Percentiles rank a stretch among this genome's conserved stretches.
Evolutionary conservation across 768 basidiomycete genomes (phyloP).

Genomic region (Myochromella boudieri): DNA sequence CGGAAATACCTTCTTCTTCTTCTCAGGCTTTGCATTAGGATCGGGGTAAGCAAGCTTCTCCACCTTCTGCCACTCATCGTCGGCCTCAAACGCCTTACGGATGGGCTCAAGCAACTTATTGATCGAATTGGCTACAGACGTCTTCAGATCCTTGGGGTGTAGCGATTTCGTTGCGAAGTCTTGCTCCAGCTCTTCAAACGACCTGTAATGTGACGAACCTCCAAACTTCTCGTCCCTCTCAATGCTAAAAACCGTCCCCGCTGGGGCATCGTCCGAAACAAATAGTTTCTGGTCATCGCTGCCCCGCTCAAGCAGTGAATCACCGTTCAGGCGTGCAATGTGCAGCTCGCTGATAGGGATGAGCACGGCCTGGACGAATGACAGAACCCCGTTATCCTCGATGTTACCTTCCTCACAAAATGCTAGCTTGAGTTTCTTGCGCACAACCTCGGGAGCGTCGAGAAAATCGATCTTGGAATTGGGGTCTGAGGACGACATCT

Average conservation of each 20-base stretch:
- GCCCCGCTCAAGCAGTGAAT: conserved; percentile 45
- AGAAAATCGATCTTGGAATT: conserved; percentile 99
- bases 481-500: conserved; percentile 98
- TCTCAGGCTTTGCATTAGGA: conserved; percentile 60
- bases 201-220: conserved; percentile 72
- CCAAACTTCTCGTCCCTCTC: conserved; percentile 79
- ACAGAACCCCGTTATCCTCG: conserved; percentile 83
- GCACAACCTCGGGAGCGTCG: conserved; percentile 78
- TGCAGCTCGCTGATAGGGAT: conserved; percentile 84
- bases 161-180: conserved; percentile 77
- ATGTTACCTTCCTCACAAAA: conserved; percentile 94
- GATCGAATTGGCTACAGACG: conserved; percentile 71
- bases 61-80: conserved; percentile 77
- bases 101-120: conserved; percentile 78
- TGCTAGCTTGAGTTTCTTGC: conserved; percentile 87
- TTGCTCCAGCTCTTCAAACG: conserved; percentile 62
- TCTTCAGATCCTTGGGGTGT: conserved; percentile 91
- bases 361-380: conserved; percentile 84
- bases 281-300: conserved; percentile 64
- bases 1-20: conserved; percentile 58
- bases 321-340: conserved; percentile 54
- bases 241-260: conserved; percentile 81
- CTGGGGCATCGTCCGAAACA: conserved; percentile 65
- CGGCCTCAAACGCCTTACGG: conserved; percentile 69
- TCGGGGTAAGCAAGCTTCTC: conserved; percentile 85